Evolutionary conservation across 2,329 filamentous ascomycete genomes (phyloP), one percentile per base, ranked within the genome.

Genomic region (Hymenoscyphus fructigenus): DNA sequence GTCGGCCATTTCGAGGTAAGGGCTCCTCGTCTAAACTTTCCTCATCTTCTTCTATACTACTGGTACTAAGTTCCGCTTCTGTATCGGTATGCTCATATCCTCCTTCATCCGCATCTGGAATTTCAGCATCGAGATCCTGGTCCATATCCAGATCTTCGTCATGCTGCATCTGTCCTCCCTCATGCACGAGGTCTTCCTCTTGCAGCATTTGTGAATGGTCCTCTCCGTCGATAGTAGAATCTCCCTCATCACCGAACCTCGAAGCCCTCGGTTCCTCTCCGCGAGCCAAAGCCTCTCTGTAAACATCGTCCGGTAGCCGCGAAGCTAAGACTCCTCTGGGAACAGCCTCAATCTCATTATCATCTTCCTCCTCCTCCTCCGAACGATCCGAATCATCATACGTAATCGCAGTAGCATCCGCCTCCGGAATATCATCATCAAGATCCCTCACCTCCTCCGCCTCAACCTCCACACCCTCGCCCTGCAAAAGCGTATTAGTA

Each of bases 21-120:
- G 73, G 73, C 12, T 80, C 76, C 5, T 79, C 79, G 28, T 79
- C 77, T 20, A 74, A 72, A 34, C 75, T 75, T 36, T 77, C 76
- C 17, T 78, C 76, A 9, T 79, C 79, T 14, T 53, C 47, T 5
- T 23, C 20, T 53, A 23, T 5, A 20, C 47, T 53, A 66, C 82
- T 84, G 72, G 81, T 85, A 65, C 78, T 83, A 60, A 87, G 70
- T 60, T 88, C 87, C 9, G 82, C 88, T 69, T 92, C 90, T 1
- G 89, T 90, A 77, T 92, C 90, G 9, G 90, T 92, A 74, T 92
- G 90, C 79, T 93, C 90, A 78, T 92, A 92, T 70, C 85, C 85
- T 29, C 79, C 82, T 29, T 82, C 85, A 65, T 90, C 82, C 28
- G 82, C 85, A 66, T 90, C 88, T 23, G 89, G 88, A 41, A 92